These are phyloP conservation scores for Candida rishiriensis DNA, from an alignment of 805 yeast genomes.

Conservation along the genomic window DNA sequence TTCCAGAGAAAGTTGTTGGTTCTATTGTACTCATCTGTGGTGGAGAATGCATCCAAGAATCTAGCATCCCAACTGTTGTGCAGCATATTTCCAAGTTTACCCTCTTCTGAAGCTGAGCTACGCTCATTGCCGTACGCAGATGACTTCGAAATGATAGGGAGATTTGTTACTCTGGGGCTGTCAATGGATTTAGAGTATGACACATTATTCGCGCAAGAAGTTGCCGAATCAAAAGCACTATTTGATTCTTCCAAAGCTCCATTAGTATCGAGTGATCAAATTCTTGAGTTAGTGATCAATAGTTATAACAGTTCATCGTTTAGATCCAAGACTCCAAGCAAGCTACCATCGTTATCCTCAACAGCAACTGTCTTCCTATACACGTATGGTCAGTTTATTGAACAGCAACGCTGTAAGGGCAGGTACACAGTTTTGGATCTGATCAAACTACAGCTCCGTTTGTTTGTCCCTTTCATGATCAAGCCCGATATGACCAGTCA, in stretches of 20 bases:
- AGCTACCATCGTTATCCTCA: constrained; percentile 24
- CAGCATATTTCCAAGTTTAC: constrained; percentile 8
- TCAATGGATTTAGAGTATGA: constrained; percentile 64
- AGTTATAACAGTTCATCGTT: constrained; percentile 34
- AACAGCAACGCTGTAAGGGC: constrained; percentile 7
- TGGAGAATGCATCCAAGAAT: constrained; percentile 25
- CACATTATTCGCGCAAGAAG: constrained; percentile 32
- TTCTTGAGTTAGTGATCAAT: constrained; percentile 37
- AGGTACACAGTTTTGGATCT: constrained; percentile 23
- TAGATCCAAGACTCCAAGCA: constrained; percentile 14
- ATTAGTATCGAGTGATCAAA: constrained; percentile 30
- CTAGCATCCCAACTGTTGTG: constrained; percentile 5
- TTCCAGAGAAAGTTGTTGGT: constrained; percentile 64
- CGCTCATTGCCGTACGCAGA: neutral
- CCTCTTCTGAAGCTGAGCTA: constrained; percentile 10
- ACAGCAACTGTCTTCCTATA: constrained; percentile 30
- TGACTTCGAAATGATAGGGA: constrained; percentile 17
- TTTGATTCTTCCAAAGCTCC: constrained; percentile 30
- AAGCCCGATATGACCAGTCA: constrained; percentile 16
- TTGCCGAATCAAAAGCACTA: constrained; percentile 36
- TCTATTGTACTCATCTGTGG: constrained; percentile 52
- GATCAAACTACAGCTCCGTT: constrained; percentile 38
- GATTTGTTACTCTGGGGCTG: constrained; percentile 40
- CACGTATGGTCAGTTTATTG: constrained; percentile 21
- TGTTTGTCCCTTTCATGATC: constrained; percentile 36